phyloP scores from a whole-genome alignment of 176 grass and related monocot species.

The Oryza punctata region DNA sequence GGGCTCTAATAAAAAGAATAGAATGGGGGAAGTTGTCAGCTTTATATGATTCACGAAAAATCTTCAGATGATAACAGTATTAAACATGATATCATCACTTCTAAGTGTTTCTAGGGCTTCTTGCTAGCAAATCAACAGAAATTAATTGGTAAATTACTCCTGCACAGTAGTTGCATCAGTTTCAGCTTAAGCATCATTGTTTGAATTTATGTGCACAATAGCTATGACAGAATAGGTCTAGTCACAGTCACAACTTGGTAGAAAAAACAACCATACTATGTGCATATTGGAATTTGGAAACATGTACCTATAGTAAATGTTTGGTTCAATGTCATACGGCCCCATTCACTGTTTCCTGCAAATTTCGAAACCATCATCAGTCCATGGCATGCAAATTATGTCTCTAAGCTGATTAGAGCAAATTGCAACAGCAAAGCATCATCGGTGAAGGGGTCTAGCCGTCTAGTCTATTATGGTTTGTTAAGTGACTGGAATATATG shows the following conservation, averaged over 20 bases:
- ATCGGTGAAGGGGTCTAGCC: background rate
- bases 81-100: background rate
- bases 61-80: background rate
- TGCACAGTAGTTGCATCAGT: background rate
- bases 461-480: background rate
- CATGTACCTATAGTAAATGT: constrained; percentile 97
- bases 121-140: background rate
- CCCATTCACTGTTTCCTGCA: constrained; percentile 86
- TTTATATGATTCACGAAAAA: constrained; percentile 16
- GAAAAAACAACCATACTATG: background rate
- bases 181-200: background rate
- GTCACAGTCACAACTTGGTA: background rate
- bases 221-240: background rate
- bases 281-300: background rate
- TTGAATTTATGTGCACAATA: constrained; percentile 5
- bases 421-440: constrained; percentile 21
- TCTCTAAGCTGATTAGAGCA: background rate
- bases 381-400: constrained; percentile 15
- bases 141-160: background rate
- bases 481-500: background rate
- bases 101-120: background rate
- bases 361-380: constrained; percentile 35
- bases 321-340: constrained; percentile 78
- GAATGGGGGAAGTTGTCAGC: constrained; percentile 14
- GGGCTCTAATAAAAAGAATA: constrained; percentile 57